Evolutionary conservation across 2,329 filamentous ascomycete species (phyloP), one percentile per base, ranked within the genome.

Genomic region (Corniculantispora saksenae): DNA sequence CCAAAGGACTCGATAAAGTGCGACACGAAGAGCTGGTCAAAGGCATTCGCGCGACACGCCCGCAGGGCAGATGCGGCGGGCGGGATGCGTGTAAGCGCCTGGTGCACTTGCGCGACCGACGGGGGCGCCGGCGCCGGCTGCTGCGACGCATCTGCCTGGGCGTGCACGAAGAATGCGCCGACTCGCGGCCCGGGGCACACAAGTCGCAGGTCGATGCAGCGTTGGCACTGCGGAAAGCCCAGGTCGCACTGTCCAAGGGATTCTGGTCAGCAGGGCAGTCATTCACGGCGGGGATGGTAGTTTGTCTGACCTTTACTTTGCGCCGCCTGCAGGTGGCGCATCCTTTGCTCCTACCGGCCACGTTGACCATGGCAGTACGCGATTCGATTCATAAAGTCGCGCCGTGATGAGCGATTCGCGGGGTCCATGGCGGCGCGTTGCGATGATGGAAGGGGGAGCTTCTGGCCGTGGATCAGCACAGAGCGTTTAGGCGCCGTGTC

Each of bases 281-380:
- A 35, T 55, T 32, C 29, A 38, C 29, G 51, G 32, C 23, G 17
- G 47, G 4, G 47, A 7, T 4, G 19, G 47, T 4, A 55, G 27
- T 35, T 12, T 17, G 12, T 32, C 61, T 38, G 29, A 64, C 61
- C 45, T 64, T 64, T 4, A 58, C 54, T 51, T 58, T 64, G 61
- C 61, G 61, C 17, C 43, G 61, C 23, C 32, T 9, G 25, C 54
- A 57, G 29, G 32, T 40, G 21, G 29, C 53, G 21, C 53, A 63
- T 27, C 61, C 61, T 43, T 57, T 63, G 53, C 53, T 63, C 53
- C 61, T 38, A 27, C 61, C 53, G n/a, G 51, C 51, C 23, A 63
- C 43, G 23, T 35, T 58, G 19, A 58, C 61, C 61, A 91, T 82
- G 88, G 23, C 38, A 25, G 25, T 23, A 12, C 21, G 6, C 8